phyloP scores from a whole-genome alignment of 257 asterid species.

The Henckelia pumila region DNA sequence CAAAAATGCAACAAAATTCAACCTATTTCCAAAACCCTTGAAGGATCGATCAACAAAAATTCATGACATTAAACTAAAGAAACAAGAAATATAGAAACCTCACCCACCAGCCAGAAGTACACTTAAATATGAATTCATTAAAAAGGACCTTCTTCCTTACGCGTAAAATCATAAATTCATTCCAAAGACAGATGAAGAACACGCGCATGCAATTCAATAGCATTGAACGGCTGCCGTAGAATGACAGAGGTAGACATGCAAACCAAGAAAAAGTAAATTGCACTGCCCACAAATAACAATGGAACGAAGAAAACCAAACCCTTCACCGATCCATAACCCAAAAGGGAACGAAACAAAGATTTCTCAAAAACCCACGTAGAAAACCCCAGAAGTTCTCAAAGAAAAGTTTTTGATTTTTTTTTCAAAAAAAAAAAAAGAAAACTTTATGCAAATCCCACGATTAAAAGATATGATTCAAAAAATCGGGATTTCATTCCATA shows the following conservation, averaged over 20 bases:
- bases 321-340: background rate
- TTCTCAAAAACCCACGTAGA: conserved; percentile 24
- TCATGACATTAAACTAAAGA: background rate
- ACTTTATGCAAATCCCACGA: conserved; percentile 11
- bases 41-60: conserved; percentile 5
- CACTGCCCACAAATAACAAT: conserved; percentile 14
- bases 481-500: background rate
- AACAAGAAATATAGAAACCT: background rate
- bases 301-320: conserved; percentile 8
- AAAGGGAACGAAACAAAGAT: background rate
- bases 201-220: conserved; percentile 24
- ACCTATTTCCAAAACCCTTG: conserved; percentile 5
- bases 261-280: background rate
- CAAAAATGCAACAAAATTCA: conserved; percentile 1
- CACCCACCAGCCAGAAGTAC: background rate
- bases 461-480: background rate
- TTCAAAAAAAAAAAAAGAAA: background rate
- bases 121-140: background rate
- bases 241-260: conserved; percentile 1
- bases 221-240: background rate
- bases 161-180: conserved; percentile 14
- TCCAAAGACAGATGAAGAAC: background rate
- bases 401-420: background rate
- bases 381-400: conserved; percentile 14
- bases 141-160: background rate